phyloP scores from a whole-genome alignment of 352 stramenopile genomes.

The Phytophthora hybrid region DNA sequence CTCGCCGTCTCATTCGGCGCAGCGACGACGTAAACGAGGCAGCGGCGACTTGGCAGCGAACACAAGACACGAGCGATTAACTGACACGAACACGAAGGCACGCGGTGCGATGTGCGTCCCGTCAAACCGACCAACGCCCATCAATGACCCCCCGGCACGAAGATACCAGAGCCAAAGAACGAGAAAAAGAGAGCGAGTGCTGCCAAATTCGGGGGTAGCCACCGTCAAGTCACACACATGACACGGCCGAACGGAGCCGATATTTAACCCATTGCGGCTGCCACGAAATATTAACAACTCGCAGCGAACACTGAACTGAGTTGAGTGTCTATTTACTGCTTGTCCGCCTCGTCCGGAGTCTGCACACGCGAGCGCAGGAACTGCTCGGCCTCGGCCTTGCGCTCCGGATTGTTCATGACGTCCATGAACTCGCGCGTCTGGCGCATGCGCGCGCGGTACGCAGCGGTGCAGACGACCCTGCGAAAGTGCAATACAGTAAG shows the following conservation, averaged over 20 bases:
- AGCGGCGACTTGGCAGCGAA: slow-evolving; percentile 36
- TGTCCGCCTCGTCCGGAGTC: slow-evolving; percentile 21
- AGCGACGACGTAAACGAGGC: slow-evolving; percentile 19
- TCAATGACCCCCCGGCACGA: background rate
- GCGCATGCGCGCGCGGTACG: slow-evolving; percentile 56
- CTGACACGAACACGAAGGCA: slow-evolving; percentile 4
- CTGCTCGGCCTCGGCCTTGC: slow-evolving; percentile 76
- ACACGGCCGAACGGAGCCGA: slow-evolving; percentile 28
- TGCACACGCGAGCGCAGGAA: slow-evolving; percentile 75
- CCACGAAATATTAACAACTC: slow-evolving; percentile 45
- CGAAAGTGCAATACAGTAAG: background rate
- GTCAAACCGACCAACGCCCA: background rate
- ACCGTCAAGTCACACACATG: background rate
- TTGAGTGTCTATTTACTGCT: slow-evolving; percentile 7
- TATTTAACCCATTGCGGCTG: slow-evolving; percentile 45
- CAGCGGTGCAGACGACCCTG: slow-evolving; percentile 70
- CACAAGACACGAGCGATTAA: slow-evolving; percentile 24
- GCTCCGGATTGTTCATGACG: slow-evolving; percentile 83
- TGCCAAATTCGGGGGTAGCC: slow-evolving; percentile 13
- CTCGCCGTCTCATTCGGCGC: slow-evolving; percentile 36
- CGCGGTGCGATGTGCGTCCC: slow-evolving; percentile 3
- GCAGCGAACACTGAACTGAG: slow-evolving; percentile 6
- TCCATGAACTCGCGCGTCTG: slow-evolving; percentile 88
- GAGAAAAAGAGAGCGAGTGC: slow-evolving; percentile 4
- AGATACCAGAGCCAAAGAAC: background rate